Evolutionary conservation across 495 filamentous ascomycete genomes (phyloP), one percentile per base, ranked within the genome.

Genomic region (Hypoxylon intermedium): DNA sequence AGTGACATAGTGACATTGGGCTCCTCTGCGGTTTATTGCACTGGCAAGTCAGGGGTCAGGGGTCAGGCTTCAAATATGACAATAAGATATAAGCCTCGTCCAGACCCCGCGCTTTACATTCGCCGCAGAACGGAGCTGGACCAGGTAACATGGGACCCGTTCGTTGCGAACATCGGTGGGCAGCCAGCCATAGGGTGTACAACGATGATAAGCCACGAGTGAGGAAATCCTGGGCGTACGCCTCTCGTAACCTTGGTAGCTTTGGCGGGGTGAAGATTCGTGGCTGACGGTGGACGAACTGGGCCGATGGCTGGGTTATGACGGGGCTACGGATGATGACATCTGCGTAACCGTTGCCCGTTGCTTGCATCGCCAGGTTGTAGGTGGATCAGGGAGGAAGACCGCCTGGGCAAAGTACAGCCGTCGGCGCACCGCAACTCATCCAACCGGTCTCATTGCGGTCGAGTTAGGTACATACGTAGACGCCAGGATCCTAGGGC

Each of bases 71-170:
- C n/a, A n/a, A n/a, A 65, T 60, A 65, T 57, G 56, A 57, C 37
- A 57, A 49, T 57, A 57, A 47, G n/a, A 52, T 57, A 65, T 65
- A 65, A 65, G 62, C 62, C 62, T 65, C 56, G 62, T 60, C 62
- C 45, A 60, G 62, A 65, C 62, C 62, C 62, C 62, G 62, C 62
- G 62, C 47, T 65, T 65, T 40, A 24, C 41, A 60, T 56, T 60
- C 62, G 62, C 62, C 56, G 62, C 51, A 49, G 52, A 56, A 65
- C 56, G 62, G 62, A 65, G 62, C 56, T 60, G 46, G 30, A 15
- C 48, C 56, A 50, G 19, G 18, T 46, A 59, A 52, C 45, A 60
- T 56, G 51, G 62, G 52, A 60, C 52, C 56, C 51, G 46, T 56
- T 65, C 52, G 46, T 33, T 65, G 62, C 62, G 62, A 65, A 37